phyloP scores from a whole-genome alignment of 306 rosid species.

The Fagus sylvatica region DNA sequence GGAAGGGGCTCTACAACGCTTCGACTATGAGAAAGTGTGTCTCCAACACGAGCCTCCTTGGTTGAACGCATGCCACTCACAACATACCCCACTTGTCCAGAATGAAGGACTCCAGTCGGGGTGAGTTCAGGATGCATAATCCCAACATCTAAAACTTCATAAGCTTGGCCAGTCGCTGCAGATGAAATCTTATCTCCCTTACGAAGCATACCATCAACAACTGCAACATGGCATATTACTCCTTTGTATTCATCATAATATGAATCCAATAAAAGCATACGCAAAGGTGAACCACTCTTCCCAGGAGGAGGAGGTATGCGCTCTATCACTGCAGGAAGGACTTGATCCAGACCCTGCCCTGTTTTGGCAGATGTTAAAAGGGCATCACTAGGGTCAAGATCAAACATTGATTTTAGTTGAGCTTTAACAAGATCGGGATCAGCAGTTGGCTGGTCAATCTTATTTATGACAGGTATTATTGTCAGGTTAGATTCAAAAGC shows the following conservation, averaged over 20 bases:
- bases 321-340: constrained; percentile 84
- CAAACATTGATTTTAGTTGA: constrained; percentile 86
- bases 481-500: constrained; percentile 80
- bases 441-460: constrained; percentile 93
- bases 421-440: constrained; percentile 87
- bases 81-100: constrained; percentile 95
- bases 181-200: constrained; percentile 89
- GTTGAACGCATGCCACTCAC: constrained; percentile 98
- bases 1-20: constrained; percentile 67
- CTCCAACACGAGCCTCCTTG: constrained; percentile 93
- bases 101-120: constrained; percentile 75
- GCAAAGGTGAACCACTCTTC: constrained; percentile 55
- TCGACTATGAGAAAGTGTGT: constrained; percentile 70
- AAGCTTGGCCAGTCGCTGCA: constrained; percentile 68
- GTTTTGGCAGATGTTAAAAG: constrained; percentile 93
- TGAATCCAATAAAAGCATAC: constrained; percentile 92
- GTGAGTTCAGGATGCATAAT: constrained; percentile 97
- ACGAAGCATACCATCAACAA: constrained; percentile 76
- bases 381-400: constrained; percentile 77
- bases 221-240: constrained; percentile 89
- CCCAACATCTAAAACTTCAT: constrained; percentile 80
- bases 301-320: constrained; percentile 91
- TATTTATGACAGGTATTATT: constrained; percentile 77
- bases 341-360: constrained; percentile 86
- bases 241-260: constrained; percentile 95